phyloP scores from a whole-genome alignment of 192 early-diverging fungal species.

The Entophlyctis luteolus region DNA sequence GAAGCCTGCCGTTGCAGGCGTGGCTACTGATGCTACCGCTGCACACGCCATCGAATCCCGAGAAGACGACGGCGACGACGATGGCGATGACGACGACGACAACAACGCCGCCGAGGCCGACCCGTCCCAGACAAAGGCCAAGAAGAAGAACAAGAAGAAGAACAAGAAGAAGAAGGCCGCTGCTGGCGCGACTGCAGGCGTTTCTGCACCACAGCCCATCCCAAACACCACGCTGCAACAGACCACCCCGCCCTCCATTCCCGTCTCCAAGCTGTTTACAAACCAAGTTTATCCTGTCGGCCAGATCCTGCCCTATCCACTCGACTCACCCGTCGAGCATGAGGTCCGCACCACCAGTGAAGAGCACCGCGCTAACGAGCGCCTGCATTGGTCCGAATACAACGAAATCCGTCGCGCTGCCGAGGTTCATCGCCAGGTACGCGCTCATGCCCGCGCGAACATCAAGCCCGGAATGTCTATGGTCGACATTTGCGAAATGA shows the following conservation, averaged over 20 bases:
- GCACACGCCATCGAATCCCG: not conserved
- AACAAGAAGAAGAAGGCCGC: slow-evolving; percentile 35
- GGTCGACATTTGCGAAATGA: slow-evolving; percentile 86
- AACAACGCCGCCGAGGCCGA: not conserved
- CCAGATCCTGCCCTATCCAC: slow-evolving; percentile 81
- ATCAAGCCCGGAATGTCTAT: slow-evolving; percentile 95
- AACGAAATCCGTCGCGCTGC: slow-evolving; percentile 82
- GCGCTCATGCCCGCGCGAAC: slow-evolving; percentile 68
- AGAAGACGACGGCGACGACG: slow-evolving; percentile 3
- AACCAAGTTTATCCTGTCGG: slow-evolving; percentile 76
- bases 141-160: slow-evolving; percentile 56
- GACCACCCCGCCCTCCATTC: slow-evolving; percentile 54
- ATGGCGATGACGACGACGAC: slow-evolving; percentile 17
- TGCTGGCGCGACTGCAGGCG: not conserved
- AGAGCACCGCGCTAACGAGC: slow-evolving; percentile 84
- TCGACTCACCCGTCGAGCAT: slow-evolving; percentile 75
- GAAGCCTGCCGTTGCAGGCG: not conserved
- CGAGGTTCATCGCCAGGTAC: slow-evolving; percentile 88
- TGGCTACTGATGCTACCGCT: not conserved
- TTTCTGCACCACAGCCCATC: not conserved
- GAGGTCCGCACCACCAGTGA: slow-evolving; percentile 83
- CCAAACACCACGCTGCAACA: slow-evolving; percentile 27
- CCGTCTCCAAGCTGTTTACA: slow-evolving; percentile 78
- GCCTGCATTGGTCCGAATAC: slow-evolving; percentile 65
- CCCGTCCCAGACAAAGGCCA: slow-evolving; percentile 3